Percentiles rank a stretch among this genome's conserved stretches.
phyloP scores from a whole-genome alignment of 169 alveolate species.

The Perkinsus chesapeaki region DNA sequence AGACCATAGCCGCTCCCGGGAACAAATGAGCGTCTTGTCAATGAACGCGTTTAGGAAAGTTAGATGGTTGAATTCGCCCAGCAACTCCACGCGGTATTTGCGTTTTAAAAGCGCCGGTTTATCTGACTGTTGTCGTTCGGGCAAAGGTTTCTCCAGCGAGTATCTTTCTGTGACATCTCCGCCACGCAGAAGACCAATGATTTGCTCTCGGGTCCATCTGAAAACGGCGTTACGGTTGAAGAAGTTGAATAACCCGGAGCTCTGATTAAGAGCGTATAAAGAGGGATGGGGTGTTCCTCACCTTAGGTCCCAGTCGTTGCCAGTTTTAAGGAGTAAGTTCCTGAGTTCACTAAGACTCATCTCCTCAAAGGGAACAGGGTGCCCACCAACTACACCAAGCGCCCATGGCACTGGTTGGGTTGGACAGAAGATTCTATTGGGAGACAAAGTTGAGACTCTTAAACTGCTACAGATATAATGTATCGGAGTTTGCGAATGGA shows the following conservation, averaged over 20 bases:
- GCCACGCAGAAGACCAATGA: background rate
- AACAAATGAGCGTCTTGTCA: background rate
- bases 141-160: background rate
- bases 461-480: no score
- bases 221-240: no score
- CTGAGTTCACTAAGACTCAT: background rate
- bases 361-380: background rate
- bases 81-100: background rate
- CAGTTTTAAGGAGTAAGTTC: background rate
- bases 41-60: background rate
- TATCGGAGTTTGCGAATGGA: no score
- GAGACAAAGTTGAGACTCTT: background rate
- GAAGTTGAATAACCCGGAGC: no score
- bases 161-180: no score
- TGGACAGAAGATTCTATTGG: background rate
- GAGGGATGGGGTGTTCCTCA: no score
- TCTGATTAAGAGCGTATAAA: no score
- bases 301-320: background rate
- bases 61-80: background rate
- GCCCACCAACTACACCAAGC: background rate
- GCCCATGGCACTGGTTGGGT: background rate
- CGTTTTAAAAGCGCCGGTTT: background rate
- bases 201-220: background rate
- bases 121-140: background rate
- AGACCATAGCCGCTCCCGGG: background rate